Evolutionary conservation across 768 basidiomycete genomes (phyloP).

Genomic region (Russula dissimulans): DNA sequence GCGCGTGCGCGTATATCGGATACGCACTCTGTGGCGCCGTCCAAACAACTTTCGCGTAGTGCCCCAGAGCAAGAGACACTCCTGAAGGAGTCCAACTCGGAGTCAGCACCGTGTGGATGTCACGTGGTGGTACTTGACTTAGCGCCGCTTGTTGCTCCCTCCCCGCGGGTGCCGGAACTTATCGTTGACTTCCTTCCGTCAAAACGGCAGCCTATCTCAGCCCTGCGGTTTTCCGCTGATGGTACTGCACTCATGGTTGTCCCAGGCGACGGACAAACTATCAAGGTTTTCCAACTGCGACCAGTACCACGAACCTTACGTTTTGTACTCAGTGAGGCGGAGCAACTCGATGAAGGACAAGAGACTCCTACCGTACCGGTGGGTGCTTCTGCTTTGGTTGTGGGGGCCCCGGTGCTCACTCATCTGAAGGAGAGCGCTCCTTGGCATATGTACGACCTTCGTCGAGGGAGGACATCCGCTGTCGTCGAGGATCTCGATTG

Average conservation of each 20-base stretch:
- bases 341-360: neutral
- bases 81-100: neutral
- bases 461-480: slow-evolving; percentile 63
- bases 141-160: slow-evolving; percentile 24
- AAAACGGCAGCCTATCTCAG: slow-evolving; percentile 38
- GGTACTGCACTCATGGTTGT: slow-evolving; percentile 44
- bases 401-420: neutral
- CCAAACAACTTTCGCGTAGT: slow-evolving; percentile 30
- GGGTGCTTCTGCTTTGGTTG: neutral
- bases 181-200: slow-evolving; percentile 44
- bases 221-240: slow-evolving; percentile 42
- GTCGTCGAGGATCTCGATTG: slow-evolving; percentile 47
- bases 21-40: neutral
- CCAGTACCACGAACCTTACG: slow-evolving; percentile 23
- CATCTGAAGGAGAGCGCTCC: slow-evolving; percentile 23
- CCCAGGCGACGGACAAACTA: slow-evolving; percentile 45
- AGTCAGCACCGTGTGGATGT: slow-evolving; percentile 19
- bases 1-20: slow-evolving; percentile 23
- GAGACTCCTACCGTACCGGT: neutral
- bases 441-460: slow-evolving; percentile 58
- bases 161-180: slow-evolving; percentile 24
- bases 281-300: slow-evolving; percentile 40
- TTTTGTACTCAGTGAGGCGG: neutral
- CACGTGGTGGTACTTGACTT: slow-evolving; percentile 54
- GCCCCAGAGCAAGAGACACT: slow-evolving; percentile 21